Evolutionary conservation across 148 eudicot genomes (phyloP).

Genomic region (Euryodendron excelsum): DNA sequence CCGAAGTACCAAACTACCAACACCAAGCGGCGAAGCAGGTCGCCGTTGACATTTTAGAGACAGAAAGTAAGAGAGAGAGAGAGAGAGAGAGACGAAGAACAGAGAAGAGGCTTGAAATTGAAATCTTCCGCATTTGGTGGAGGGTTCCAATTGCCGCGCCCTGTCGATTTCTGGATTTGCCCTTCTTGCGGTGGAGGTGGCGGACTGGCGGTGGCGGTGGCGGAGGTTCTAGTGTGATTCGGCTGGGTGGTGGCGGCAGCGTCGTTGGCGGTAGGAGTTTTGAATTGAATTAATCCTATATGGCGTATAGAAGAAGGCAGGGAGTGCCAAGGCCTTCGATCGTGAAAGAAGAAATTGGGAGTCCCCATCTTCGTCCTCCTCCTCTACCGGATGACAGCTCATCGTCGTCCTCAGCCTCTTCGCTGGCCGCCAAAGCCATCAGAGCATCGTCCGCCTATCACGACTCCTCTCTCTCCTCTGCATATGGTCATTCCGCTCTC

Average conservation of each 20-base stretch:
- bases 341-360: constrained; percentile 13
- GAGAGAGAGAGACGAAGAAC: background rate
- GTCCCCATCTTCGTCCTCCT: constrained; percentile 13
- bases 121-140: background rate
- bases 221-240: background rate
- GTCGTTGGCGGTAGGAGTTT: background rate
- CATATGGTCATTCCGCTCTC: constrained; percentile 31
- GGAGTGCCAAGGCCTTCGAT: constrained; percentile 15
- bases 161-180: background rate
- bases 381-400: constrained; percentile 20
- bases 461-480: constrained; percentile 47
- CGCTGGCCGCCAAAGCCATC: constrained; percentile 48
- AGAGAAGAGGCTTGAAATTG: background rate
- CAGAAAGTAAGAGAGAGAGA: constrained; percentile 1
- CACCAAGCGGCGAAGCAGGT: background rate
- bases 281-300: background rate
- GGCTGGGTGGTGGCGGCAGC: background rate
- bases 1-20: background rate
- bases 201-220: background rate
- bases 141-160: background rate
- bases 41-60: background rate
- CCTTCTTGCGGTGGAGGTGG: background rate
- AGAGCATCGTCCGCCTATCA: constrained; percentile 42
- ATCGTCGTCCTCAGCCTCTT: constrained; percentile 35
- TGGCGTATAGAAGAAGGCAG: constrained; percentile 41